phyloP scores from a whole-genome alignment of 2,329 filamentous ascomycete species.

The Colletotrichum orbiculare region DNA sequence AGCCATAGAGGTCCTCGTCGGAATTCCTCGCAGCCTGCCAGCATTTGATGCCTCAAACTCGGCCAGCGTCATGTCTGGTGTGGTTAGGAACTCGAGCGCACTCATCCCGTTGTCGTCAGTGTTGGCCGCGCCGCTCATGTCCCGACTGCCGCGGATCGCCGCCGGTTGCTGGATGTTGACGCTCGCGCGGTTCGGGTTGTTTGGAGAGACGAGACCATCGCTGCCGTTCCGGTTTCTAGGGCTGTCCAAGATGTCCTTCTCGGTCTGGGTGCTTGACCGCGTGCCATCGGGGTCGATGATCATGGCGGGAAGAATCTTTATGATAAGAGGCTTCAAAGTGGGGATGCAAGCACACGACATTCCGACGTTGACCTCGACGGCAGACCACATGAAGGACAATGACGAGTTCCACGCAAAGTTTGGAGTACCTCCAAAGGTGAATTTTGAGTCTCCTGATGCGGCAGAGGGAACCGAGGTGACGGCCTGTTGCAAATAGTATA shows the following conservation, averaged over 20 bases:
- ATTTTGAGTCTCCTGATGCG: constrained; percentile 49
- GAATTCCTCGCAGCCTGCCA: constrained; percentile 41
- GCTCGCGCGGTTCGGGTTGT: constrained; percentile 21
- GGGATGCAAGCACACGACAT: constrained; percentile 95
- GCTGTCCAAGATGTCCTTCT: constrained; percentile 41
- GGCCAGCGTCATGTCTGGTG: constrained; percentile 43
- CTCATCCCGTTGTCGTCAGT: constrained; percentile 42
- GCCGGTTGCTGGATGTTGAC: constrained; percentile 26
- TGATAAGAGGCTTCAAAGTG: constrained; percentile 86
- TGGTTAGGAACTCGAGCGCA: constrained; percentile 60
- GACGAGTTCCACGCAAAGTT: constrained; percentile 81
- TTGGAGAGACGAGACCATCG: constrained; percentile 32
- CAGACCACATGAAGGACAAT: constrained; percentile 91
- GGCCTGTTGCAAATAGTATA: constrained; percentile 88
- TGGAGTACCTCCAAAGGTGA: constrained; percentile 62
- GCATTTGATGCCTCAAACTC: constrained; percentile 33
- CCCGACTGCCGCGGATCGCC: constrained; percentile 20
- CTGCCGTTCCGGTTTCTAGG: constrained; percentile 35
- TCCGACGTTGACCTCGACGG: constrained; percentile 89
- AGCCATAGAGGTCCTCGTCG: constrained; percentile 48
- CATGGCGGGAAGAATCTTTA: constrained; percentile 69
- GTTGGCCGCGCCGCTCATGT: constrained; percentile 13
- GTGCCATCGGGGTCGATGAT: constrained; percentile 63
- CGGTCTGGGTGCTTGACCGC: constrained; percentile 44
- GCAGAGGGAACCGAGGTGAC: constrained; percentile 55